Evolutionary conservation across 495 filamentous ascomycete genomes (phyloP).

Genomic region (Glutinoglossum americanum): DNA sequence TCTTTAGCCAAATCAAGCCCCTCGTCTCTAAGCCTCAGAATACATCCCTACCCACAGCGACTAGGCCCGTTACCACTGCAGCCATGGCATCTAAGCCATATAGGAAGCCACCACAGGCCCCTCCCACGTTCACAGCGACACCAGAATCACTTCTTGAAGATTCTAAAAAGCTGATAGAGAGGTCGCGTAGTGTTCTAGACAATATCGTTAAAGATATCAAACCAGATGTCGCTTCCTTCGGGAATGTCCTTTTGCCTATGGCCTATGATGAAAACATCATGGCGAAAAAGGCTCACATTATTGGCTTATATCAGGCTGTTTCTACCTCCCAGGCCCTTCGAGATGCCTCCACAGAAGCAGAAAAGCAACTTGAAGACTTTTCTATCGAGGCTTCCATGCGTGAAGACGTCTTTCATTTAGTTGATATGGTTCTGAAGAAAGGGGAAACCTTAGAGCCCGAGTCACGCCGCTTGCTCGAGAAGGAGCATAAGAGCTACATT

Average conservation of each 20-base stretch:
- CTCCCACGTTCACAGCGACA: slow-evolving; percentile 71
- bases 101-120: slow-evolving; percentile 58
- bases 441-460: slow-evolving; percentile 40
- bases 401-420: slow-evolving; percentile 41
- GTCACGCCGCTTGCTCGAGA: slow-evolving; percentile 39
- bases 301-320: slow-evolving; percentile 27
- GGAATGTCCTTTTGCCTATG: slow-evolving; percentile 21
- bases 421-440: slow-evolving; percentile 37
- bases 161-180: slow-evolving; percentile 50
- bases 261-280: slow-evolving; percentile 25
- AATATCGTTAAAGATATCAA: slow-evolving; percentile 46
- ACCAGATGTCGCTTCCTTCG: slow-evolving; percentile 27
- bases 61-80: slow-evolving; percentile 33
- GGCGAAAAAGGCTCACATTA: slow-evolving; percentile 19
- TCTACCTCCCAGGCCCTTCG: slow-evolving; percentile 18
- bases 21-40: slow-evolving; percentile 1
- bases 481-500: slow-evolving; percentile 44
- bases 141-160: slow-evolving; percentile 52
- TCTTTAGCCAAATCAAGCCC: slow-evolving; percentile 30
- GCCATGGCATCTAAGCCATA: slow-evolving; percentile 47
- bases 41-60: background rate
- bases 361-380: slow-evolving; percentile 46
- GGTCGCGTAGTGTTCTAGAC: slow-evolving; percentile 49
- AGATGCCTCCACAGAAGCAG: slow-evolving; percentile 45
- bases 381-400: slow-evolving; percentile 45